Percentiles rank a stretch among this genome's conserved stretches.
phyloP scores from a whole-genome alignment of 495 filamentous ascomycete genomes.

The Aspergillus avenaceus region DNA sequence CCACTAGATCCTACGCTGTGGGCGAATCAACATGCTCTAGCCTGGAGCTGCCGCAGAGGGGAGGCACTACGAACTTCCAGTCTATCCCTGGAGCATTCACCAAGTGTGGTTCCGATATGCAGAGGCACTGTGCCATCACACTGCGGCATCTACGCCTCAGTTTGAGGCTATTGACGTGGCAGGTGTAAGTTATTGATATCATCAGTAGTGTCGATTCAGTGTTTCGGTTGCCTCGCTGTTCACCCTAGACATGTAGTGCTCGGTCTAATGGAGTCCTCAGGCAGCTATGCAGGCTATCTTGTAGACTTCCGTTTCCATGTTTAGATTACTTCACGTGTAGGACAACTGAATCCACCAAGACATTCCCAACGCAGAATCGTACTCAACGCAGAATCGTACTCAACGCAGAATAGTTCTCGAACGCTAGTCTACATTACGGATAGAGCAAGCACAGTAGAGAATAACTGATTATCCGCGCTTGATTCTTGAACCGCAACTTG shows the following conservation, averaged over 20 bases:
- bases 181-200: constrained; percentile 3
- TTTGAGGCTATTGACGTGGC: constrained; percentile 26
- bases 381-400: too few species aligned
- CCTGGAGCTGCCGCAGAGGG: neutral
- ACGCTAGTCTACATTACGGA: too few species aligned
- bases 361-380: too few species aligned
- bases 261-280: neutral
- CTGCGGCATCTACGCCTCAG: constrained; percentile 6
- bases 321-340: too few species aligned
- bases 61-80: neutral
- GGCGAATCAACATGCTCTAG: constrained; percentile 3
- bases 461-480: too few species aligned
- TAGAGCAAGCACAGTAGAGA: too few species aligned
- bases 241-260: neutral
- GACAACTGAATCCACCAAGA: too few species aligned
- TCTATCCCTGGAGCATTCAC: neutral
- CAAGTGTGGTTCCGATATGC: constrained; percentile 11
- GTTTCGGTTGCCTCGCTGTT: neutral
- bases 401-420: too few species aligned
- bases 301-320: too few species aligned
- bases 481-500: too few species aligned
- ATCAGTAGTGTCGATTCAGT: neutral
- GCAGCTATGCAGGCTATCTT: neutral
- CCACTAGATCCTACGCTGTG: neutral
- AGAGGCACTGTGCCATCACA: constrained; percentile 10